Conservation (phyloP, 495 filamentous ascomycete species). For the Aspergillus avenaceus region DNA sequence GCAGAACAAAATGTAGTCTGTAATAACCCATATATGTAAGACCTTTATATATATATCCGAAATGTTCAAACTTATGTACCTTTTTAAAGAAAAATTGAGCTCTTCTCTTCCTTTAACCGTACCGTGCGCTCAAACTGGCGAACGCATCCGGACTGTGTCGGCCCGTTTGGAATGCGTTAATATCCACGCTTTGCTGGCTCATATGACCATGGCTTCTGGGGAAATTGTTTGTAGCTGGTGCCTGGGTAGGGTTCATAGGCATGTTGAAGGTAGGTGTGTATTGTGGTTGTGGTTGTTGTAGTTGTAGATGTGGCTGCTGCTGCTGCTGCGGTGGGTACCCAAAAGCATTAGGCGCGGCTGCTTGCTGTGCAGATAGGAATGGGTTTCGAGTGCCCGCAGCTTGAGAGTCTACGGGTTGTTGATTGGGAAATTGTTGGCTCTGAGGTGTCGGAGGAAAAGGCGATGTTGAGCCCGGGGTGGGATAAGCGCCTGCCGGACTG, state of each 20-base stretch:
- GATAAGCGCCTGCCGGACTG: slow-evolving; percentile 8
- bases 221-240: slow-evolving; percentile 11
- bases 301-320: slow-evolving; percentile 16
- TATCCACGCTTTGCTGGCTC: slow-evolving; percentile 86
- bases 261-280: slow-evolving; percentile 10
- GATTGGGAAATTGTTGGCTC: slow-evolving; percentile 20
- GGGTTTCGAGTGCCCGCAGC: slow-evolving; percentile 34
- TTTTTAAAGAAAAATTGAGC: background rate
- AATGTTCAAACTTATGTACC: background rate
- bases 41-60: background rate
- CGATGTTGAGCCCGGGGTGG: slow-evolving; percentile 12
- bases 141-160: slow-evolving; percentile 96
- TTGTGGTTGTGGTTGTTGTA: slow-evolving; percentile 11
- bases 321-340: background rate
- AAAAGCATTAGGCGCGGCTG: background rate
- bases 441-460: slow-evolving; percentile 23
- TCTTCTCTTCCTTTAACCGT: too few species aligned
- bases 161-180: slow-evolving; percentile 69
- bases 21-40: background rate
- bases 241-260: slow-evolving; percentile 12
- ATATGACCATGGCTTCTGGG: slow-evolving; percentile 49
- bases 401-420: slow-evolving; percentile 15
- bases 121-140: slow-evolving; percentile 77
- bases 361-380: slow-evolving; percentile 28
- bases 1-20: too few species aligned